Evolutionary conservation across 192 early-diverging fungal species (phyloP).

Genomic region (Podila minutissima): DNA sequence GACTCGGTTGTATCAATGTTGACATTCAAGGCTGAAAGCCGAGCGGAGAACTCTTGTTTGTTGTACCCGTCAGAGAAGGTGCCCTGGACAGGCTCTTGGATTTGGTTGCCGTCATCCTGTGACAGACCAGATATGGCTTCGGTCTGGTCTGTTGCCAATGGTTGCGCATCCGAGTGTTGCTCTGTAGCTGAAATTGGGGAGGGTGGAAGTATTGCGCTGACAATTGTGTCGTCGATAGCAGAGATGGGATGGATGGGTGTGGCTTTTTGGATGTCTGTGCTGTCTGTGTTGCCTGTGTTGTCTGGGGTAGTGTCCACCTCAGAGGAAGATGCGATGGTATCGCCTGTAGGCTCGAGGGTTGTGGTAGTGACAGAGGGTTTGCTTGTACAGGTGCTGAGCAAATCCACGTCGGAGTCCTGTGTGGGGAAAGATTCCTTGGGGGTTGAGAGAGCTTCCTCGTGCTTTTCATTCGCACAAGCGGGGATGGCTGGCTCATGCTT

Average conservation of each 20-base stretch:
- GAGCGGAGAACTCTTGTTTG: neutral
- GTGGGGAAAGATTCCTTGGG: neutral
- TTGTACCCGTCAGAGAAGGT: neutral
- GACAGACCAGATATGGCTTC: too few species aligned
- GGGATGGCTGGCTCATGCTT: constrained; percentile 12
- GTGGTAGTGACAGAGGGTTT: neutral
- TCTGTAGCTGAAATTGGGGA: too few species aligned
- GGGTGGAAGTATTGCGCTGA: too few species aligned
- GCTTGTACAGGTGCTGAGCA: constrained; percentile 1
- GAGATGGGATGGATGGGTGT: too few species aligned
- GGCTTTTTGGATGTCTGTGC: neutral
- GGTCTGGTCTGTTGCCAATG: too few species aligned
- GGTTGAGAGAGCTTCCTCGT: constrained; percentile 4
- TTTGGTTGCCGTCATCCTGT: too few species aligned
- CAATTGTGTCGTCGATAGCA: too few species aligned
- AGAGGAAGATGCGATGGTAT: neutral
- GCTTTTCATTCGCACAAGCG: neutral
- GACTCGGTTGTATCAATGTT: neutral
- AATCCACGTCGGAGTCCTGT: neutral
- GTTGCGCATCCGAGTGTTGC: too few species aligned
- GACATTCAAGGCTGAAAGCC: neutral
- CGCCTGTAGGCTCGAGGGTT: neutral
- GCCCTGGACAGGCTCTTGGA: neutral
- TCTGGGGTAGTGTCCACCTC: neutral
- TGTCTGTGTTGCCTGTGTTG: neutral